phyloP scores from a whole-genome alignment of 805 yeast species.

The Groenewaldozyma tartarivorans region DNA sequence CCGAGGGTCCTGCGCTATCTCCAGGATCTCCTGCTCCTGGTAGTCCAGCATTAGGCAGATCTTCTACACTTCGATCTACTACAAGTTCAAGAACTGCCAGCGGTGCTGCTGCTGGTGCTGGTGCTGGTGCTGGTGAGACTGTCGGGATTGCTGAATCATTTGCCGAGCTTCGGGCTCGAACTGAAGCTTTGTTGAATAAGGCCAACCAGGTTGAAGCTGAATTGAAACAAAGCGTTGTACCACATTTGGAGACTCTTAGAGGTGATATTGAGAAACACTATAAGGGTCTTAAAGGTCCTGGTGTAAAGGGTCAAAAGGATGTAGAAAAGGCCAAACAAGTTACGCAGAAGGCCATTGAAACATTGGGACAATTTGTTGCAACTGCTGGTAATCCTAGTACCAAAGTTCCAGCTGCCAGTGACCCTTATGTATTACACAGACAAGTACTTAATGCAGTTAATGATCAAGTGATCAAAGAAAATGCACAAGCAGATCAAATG shows the following conservation, averaged over 20 bases:
- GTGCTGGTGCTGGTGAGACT: constrained; percentile 9
- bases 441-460: constrained; percentile 29
- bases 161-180: constrained; percentile 21
- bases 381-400: constrained; percentile 25
- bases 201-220: constrained; percentile 32
- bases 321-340: constrained; percentile 27
- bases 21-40: constrained; percentile 2
- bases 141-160: constrained; percentile 29
- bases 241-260: constrained; percentile 34
- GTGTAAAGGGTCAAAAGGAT: constrained; percentile 30
- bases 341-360: constrained; percentile 33
- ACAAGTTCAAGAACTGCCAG: constrained; percentile 9
- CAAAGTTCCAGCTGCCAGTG: constrained; percentile 31
- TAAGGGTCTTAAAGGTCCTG: constrained; percentile 31
- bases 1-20: constrained; percentile 1
- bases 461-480: constrained; percentile 37
- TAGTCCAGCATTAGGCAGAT: constrained; percentile 2
- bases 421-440: constrained; percentile 40
- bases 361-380: constrained; percentile 27
- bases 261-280: constrained; percentile 35
- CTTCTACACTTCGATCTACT: constrained; percentile 3
- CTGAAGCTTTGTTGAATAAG: constrained; percentile 28
- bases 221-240: constrained; percentile 31
- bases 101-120: constrained; percentile 5
- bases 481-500: constrained; percentile 36